A percentile compares a stretch with the other conserved stretches of the same genome.
Conservation (phyloP, 768 basidiomycete species). For the Suillus alpinus region DNA sequence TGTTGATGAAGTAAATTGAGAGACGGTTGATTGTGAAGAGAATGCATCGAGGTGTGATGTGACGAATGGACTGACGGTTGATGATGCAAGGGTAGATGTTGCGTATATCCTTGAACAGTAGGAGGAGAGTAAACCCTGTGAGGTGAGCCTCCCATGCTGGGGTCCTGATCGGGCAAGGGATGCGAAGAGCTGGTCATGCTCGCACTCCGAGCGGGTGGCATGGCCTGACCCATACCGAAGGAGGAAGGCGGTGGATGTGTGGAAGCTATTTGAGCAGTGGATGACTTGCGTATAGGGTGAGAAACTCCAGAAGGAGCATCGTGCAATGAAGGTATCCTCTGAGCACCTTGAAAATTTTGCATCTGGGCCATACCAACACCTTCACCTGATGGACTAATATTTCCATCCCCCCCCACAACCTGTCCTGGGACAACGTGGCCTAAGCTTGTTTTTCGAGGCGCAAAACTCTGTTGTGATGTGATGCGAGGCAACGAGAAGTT, state of each 20-base stretch:
- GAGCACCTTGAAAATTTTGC: conserved; percentile 4
- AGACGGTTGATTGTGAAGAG: conserved; percentile 26
- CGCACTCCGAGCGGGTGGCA: conserved; percentile 39
- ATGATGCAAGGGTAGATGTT: conserved; percentile 16
- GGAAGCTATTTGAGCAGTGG: conserved; percentile 12
- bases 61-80: conserved; percentile 24
- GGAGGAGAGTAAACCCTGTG: conserved; percentile 16
- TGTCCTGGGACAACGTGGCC: conserved; percentile 6
- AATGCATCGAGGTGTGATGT: conserved; percentile 24
- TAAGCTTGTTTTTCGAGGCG: conserved; percentile 6
- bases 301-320: conserved; percentile 14
- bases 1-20: conserved; percentile 12
- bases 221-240: conserved; percentile 33
- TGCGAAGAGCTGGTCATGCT: conserved; percentile 28
- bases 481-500: conserved; percentile 4
- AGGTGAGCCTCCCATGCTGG: conserved; percentile 17
- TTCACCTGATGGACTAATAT: conserved; percentile 2
- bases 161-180: conserved; percentile 22
- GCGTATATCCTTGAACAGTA: conserved; percentile 9
- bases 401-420: conserved; percentile 4
- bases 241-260: conserved; percentile 28
- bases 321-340: conserved; percentile 20
- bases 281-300: conserved; percentile 24
- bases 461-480: conserved; percentile 3
- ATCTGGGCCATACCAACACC: conserved; percentile 7